A percentile compares a stretch with the other conserved stretches of the same genome.
phyloP scores from a whole-genome alignment of 164 flowering plant genomes.

The Litsea cubeba region DNA sequence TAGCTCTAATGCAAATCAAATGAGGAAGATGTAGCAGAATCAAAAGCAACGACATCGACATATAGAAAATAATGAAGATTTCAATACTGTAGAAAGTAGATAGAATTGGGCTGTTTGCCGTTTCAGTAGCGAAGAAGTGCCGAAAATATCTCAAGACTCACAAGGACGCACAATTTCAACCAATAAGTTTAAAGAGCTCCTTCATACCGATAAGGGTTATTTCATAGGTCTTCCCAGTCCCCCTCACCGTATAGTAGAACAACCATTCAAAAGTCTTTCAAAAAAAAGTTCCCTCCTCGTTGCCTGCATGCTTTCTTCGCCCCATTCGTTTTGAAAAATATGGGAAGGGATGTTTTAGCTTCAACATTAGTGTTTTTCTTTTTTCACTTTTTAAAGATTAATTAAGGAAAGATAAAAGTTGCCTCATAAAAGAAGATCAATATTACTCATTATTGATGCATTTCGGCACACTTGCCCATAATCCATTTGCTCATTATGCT shows the following conservation, averaged over 20 bases:
- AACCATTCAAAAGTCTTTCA: not conserved
- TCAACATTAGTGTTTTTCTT: too few relatives aligned
- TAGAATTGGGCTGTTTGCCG: not conserved
- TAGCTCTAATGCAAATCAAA: too few relatives aligned
- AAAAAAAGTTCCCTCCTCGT: too few relatives aligned
- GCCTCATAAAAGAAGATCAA: too few relatives aligned
- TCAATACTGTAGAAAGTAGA: not conserved
- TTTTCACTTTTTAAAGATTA: too few relatives aligned
- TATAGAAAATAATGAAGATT: not conserved
- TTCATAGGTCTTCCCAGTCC: conserved; percentile 1
- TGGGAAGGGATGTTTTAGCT: too few relatives aligned
- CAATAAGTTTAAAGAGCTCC: not conserved
- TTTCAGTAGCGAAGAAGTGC: not conserved
- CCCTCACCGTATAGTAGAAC: not conserved
- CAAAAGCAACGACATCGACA: not conserved
- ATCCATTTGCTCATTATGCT: too few relatives aligned
- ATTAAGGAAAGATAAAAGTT: too few relatives aligned
- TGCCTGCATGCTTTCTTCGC: too few relatives aligned
- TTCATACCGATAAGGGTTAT: not conserved
- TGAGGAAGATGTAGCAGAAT: not conserved
- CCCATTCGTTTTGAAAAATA: too few relatives aligned
- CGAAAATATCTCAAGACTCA: not conserved
- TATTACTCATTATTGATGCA: too few relatives aligned
- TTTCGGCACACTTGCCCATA: too few relatives aligned
- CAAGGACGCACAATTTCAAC: not conserved